phyloP scores from a whole-genome alignment of 164 flowering plant genomes.

The Euptelea pleiosperma region DNA sequence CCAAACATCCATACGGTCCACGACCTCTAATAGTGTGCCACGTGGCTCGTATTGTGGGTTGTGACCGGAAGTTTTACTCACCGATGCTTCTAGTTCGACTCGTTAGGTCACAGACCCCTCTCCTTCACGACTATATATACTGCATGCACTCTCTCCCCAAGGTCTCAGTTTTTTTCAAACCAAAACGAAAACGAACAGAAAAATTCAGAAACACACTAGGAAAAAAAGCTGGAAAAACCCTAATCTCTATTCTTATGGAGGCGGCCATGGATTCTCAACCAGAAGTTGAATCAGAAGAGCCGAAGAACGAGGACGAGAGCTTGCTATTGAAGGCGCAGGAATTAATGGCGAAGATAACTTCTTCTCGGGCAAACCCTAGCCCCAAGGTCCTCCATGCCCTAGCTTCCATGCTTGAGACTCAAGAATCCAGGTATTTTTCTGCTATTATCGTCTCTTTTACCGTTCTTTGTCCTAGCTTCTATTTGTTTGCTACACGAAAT shows the following conservation, averaged over 20 bases:
- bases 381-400: slow-evolving; percentile 72
- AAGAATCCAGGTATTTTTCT: slow-evolving; percentile 69
- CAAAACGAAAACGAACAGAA: too few species aligned
- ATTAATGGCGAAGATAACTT: slow-evolving; percentile 47
- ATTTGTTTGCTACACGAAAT: not conserved
- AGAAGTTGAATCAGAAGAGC: slow-evolving; percentile 16
- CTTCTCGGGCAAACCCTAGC: slow-evolving; percentile 55
- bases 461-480: not conserved
- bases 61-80: too few species aligned
- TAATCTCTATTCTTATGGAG: slow-evolving; percentile 7
- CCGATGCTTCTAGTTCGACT: too few species aligned
- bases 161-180: too few species aligned
- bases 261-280: not conserved
- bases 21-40: too few species aligned
- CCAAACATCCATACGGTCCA: too few species aligned
- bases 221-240: too few species aligned
- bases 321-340: slow-evolving; percentile 42
- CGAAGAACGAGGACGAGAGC: slow-evolving; percentile 19
- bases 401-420: slow-evolving; percentile 70
- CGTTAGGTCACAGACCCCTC: too few species aligned
- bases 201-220: too few species aligned
- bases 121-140: too few species aligned
- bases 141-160: too few species aligned
- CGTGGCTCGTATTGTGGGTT: too few species aligned
- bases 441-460: not conserved